phyloP scores from a whole-genome alignment of 345 rosid species.

The Punica granatum region DNA sequence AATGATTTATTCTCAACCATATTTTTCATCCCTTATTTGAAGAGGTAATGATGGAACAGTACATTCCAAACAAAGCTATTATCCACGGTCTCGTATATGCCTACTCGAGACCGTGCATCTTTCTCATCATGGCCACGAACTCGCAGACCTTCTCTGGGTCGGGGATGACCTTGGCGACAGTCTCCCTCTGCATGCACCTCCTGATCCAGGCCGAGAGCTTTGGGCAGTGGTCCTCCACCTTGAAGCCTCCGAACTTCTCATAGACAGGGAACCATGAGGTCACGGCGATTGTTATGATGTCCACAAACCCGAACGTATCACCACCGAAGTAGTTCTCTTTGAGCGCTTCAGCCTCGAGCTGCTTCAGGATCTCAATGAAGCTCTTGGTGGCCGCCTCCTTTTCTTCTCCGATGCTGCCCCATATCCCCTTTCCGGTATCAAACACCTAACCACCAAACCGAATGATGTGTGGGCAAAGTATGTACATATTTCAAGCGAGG shows the following conservation, averaged over 20 bases:
- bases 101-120: background rate
- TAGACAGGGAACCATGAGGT: background rate
- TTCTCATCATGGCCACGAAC: background rate
- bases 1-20: background rate
- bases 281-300: background rate
- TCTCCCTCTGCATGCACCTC: background rate
- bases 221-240: background rate
- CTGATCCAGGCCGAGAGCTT: background rate
- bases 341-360: background rate
- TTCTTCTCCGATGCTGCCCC: background rate
- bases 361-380: background rate
- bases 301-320: background rate
- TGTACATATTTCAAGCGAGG: background rate
- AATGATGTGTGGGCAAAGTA: background rate
- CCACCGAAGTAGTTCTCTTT: background rate
- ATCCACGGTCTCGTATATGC: background rate
- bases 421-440: background rate
- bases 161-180: background rate
- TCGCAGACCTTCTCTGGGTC: background rate
- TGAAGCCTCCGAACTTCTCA: background rate
- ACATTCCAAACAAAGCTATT: background rate
- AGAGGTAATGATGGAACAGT: background rate
- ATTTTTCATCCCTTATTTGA: background rate
- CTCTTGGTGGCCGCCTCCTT: background rate
- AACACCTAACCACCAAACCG: background rate